These are phyloP conservation scores for Eustoma russellianum DNA, from an alignment of 257 asterid species.

Conservation along the genomic window DNA sequence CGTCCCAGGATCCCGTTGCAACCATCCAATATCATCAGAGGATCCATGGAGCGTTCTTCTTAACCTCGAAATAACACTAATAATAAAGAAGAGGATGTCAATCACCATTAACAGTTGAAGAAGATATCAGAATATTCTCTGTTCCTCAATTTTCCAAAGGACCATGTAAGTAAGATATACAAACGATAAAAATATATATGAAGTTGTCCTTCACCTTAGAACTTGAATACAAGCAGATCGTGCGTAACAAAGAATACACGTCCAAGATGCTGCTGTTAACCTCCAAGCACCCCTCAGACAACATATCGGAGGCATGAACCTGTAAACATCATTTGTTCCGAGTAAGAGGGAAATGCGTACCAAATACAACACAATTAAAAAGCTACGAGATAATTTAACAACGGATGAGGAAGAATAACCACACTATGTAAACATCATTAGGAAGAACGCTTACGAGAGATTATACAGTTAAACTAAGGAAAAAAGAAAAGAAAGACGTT, in stretches of 20 bases:
- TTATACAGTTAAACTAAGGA: too few relatives aligned
- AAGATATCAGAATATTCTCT: neutral
- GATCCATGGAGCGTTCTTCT: conserved; percentile 65
- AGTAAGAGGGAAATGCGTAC: too few relatives aligned
- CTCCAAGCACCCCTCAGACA: conserved; percentile 49
- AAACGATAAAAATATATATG: too few relatives aligned
- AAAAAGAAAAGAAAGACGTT: too few relatives aligned
- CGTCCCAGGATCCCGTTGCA: conserved; percentile 62
- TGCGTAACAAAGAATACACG: conserved; percentile 28
- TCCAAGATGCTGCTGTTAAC: conserved; percentile 47
- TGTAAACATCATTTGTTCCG: conserved; percentile 19
- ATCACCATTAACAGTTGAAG: conserved; percentile 5
- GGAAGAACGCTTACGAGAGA: too few relatives aligned
- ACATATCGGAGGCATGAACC: conserved; percentile 61
- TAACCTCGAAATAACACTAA: conserved; percentile 48
- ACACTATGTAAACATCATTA: too few relatives aligned
- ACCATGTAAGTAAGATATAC: too few relatives aligned
- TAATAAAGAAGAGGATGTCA: conserved; percentile 6
- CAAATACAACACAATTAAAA: too few relatives aligned
- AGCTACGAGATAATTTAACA: too few relatives aligned
- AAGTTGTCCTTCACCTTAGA: conserved; percentile 35
- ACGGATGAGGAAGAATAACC: too few relatives aligned
- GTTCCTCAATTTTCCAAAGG: too few relatives aligned
- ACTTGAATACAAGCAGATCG: conserved; percentile 37
- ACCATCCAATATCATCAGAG: conserved; percentile 91